phyloP scores from a whole-genome alignment of 73 alveolate genomes.

The Tetrahymena malaccensis region DNA sequence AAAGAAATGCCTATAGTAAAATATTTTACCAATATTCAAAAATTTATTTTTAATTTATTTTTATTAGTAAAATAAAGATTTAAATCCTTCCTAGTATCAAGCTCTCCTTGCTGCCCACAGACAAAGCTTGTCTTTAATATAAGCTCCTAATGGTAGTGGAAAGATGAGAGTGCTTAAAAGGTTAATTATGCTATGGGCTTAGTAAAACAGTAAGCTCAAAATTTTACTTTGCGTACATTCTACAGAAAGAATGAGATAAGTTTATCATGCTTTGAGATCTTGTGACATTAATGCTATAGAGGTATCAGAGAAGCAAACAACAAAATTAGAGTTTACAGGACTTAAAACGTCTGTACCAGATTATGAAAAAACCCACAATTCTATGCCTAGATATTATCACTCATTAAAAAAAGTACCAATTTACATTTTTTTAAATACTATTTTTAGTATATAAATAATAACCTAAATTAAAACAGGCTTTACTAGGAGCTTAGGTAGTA shows the following conservation, averaged over 20 bases:
- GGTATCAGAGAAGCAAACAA: neutral
- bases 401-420: neutral
- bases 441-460: neutral
- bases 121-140: neutral
- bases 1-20: neutral
- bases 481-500: neutral
- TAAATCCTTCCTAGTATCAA: neutral
- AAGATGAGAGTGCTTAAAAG: neutral
- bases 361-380: neutral
- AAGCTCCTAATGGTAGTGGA: neutral
- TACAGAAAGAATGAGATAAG: neutral
- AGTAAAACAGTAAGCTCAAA: neutral
- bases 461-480: neutral
- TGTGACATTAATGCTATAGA: neutral
- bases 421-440: neutral
- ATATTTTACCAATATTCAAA: neutral
- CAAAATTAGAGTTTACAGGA: neutral
- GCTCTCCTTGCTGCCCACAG: neutral
- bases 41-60: neutral
- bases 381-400: neutral
- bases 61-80: neutral
- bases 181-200: neutral
- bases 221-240: neutral
- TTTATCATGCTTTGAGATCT: neutral
- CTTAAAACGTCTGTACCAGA: neutral